Evolutionary conservation across 1,284 basidiomycete species (phyloP).

Genomic region (Microbotryum saponariae): DNA sequence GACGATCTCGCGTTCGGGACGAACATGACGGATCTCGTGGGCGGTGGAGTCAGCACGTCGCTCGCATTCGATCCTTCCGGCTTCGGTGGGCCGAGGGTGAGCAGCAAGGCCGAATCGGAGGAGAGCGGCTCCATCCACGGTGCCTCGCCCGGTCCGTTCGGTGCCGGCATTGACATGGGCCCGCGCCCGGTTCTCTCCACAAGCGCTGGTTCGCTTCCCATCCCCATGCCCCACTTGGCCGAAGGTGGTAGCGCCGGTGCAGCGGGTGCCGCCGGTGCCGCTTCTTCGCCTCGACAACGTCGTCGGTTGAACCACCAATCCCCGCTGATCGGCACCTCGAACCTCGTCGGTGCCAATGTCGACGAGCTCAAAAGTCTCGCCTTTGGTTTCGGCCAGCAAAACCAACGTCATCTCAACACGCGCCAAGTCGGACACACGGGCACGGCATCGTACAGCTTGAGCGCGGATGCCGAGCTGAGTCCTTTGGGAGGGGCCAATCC

Average conservation of each 20-base stretch:
- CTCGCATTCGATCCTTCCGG: too few species aligned
- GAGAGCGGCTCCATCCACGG: too few species aligned
- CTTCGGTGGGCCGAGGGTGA: too few species aligned
- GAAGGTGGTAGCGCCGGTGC: too few species aligned
- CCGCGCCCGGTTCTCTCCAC: too few species aligned
- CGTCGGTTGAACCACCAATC: slow-evolving; percentile 10
- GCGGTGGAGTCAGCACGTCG: too few species aligned
- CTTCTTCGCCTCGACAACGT: slow-evolving; percentile 16
- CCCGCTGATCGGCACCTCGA: background rate
- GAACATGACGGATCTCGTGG: too few species aligned
- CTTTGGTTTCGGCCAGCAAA: background rate
- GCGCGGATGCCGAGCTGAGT: slow-evolving; percentile 9
- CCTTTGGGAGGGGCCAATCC: slow-evolving; percentile 3
- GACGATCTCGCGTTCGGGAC: background rate
- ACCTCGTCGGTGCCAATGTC: background rate
- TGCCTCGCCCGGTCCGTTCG: too few species aligned
- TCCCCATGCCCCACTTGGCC: too few species aligned
- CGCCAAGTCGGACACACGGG: slow-evolving; percentile 34
- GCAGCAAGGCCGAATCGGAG: too few species aligned
- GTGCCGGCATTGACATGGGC: too few species aligned
- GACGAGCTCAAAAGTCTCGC: background rate
- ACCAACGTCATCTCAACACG: slow-evolving; percentile 6
- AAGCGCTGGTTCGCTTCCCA: too few species aligned
- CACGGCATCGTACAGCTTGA: slow-evolving; percentile 23
- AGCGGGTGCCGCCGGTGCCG: background rate